phyloP scores from a whole-genome alignment of 2,329 filamentous ascomycete species.

The Passalora sequoiae region DNA sequence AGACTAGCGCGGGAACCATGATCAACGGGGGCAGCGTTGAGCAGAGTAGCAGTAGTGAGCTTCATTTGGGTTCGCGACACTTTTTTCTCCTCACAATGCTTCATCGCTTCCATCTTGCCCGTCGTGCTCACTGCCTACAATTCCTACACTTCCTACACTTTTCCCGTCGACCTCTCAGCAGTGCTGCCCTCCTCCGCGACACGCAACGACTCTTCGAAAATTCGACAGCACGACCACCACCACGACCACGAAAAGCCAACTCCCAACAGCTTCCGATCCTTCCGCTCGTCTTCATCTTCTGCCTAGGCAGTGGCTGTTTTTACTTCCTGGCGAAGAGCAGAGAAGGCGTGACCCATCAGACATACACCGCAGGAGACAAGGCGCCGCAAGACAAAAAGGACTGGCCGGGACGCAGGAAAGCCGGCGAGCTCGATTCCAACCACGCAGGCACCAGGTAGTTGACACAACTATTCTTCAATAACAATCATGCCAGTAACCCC shows the following conservation, averaged over 20 bases:
- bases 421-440: not conserved
- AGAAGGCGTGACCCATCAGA: conserved; percentile 27
- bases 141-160: no score
- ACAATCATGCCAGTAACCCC: conserved; percentile 38
- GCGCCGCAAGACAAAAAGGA: conserved; percentile 26
- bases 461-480: not conserved
- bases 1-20: no score
- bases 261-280: conserved; percentile 39
- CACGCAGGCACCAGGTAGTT: not conserved
- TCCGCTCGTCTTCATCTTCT: conserved; percentile 46
- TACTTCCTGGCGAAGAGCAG: conserved; percentile 44
- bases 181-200: not conserved
- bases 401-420: conserved; percentile 23
- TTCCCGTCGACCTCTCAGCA: not conserved
- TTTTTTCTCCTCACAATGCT: no score
- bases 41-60: no score
- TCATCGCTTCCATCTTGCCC: no score
- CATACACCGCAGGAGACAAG: conserved; percentile 28
- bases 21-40: no score
- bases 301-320: conserved; percentile 43
- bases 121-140: no score
- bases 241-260: conserved; percentile 15
- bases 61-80: no score
- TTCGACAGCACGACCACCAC: conserved; percentile 1
- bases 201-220: not conserved